Conservation (phyloP, 805 yeast species). For the Pichia scutulata region DNA sequence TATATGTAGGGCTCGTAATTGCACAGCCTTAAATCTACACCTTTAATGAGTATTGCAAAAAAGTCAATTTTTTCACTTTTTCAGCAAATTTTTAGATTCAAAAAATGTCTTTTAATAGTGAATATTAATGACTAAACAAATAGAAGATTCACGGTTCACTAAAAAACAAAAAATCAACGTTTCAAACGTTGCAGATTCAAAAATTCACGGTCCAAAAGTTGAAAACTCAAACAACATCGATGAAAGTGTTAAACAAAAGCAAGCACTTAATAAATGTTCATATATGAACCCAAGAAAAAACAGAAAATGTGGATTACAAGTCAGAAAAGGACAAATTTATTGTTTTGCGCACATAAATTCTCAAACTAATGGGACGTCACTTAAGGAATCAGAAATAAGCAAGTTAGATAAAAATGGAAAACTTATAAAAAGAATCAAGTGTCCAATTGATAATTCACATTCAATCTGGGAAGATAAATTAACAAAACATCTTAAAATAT, state of each 20-base stretch:
- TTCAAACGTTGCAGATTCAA: neutral
- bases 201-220: neutral
- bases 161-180: neutral
- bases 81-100: too few relatives aligned
- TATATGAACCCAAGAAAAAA: slow-evolving; percentile 42
- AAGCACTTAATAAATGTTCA: slow-evolving; percentile 33
- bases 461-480: slow-evolving; percentile 58
- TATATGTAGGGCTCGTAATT: too few relatives aligned
- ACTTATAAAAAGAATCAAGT: slow-evolving; percentile 44
- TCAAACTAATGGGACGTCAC: neutral
- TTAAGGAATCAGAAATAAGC: slow-evolving; percentile 11
- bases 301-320: slow-evolving; percentile 54
- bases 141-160: neutral
- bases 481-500: slow-evolving; percentile 49
- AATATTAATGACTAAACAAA: neutral
- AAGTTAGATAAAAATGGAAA: slow-evolving; percentile 19
- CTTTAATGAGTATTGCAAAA: neutral
- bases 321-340: slow-evolving; percentile 38
- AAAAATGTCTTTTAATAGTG: too few relatives aligned
- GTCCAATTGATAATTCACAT: slow-evolving; percentile 74
- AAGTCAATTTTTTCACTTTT: too few relatives aligned
- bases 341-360: slow-evolving; percentile 53
- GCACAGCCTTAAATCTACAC: neutral
- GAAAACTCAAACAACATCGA: neutral
- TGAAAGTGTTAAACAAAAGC: neutral